Base-by-base conservation (phyloP, 2,329 filamentous ascomycete species). In the Pestalotiopsis sp. region DNA sequence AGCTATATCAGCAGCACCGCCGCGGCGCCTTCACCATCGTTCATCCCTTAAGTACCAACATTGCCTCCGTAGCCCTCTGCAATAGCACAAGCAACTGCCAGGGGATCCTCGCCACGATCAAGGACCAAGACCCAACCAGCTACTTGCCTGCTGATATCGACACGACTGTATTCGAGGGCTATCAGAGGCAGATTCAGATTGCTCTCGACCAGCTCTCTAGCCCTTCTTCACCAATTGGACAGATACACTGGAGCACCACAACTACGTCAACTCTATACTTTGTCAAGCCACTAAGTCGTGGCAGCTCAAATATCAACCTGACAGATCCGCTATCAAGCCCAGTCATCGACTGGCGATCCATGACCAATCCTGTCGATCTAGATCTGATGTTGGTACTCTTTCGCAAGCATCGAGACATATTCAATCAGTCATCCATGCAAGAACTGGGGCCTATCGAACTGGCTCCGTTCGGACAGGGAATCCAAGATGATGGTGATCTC, bases 271-370 rank as follows among this genome's bases (percentile, higher is more conserved):
- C 78, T 3, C 75, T 82, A 20, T 78, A 79, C 67, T 73, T 80
- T 45, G 74, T 79, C 66, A 80, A 82, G 70, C 81, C 81, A 3
- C 75, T 83, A 56, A 80, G 78, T 52, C 77, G 82, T 13, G 82
- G 82, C 27, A 79, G 77, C 23, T 77, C 83, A 63, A 78, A 76
- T 49, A 79, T 83, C 59, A 76, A 80, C 72, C 73, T 76, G 1
- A 72, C 73, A 0, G 75, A 83, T 72, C 80, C 80, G 12, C 73
- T 76, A 7, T 75, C 70, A 3, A 73, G 74, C 25, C 81, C 82
- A 0, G 66, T 78, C 6, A 76, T 83, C 38, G 81, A 84, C 73
- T 80, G 80, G 71, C 78, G 78, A 65, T 78, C 78, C 7, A 76
- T 75, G 7, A 79, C 78, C 13, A 80, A 83, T 64, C 82, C 81